phyloP scores from a whole-genome alignment of 169 alveolate species.

The Neospora caninum region DNA sequence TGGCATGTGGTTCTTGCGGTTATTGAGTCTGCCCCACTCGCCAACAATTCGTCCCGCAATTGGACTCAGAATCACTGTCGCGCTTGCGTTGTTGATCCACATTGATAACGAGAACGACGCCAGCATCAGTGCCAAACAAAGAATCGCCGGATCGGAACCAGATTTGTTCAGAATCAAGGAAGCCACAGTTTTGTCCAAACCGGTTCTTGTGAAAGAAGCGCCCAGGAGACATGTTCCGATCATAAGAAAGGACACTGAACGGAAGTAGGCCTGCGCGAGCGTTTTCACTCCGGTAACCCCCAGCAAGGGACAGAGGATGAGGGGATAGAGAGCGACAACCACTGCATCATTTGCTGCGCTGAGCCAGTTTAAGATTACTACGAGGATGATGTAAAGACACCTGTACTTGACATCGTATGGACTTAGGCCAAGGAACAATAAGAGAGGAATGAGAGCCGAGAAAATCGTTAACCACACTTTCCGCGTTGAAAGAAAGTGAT shows the following conservation, averaged over 20 bases:
- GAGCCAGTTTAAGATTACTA: conserved; percentile 49
- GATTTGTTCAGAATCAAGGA: background rate
- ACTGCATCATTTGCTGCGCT: conserved; percentile 46
- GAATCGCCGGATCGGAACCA: conserved; percentile 34
- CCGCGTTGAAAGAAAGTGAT: background rate
- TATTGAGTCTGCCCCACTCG: conserved; percentile 5
- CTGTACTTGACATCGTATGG: conserved; percentile 2
- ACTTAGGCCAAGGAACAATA: conserved; percentile 11
- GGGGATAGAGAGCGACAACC: conserved; percentile 38
- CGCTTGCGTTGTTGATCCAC: conserved; percentile 53
- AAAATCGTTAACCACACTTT: conserved; percentile 13
- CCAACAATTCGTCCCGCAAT: background rate
- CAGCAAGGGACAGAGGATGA: conserved; percentile 41
- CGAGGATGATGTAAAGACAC: conserved; percentile 45
- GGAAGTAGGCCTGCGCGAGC: conserved; percentile 47
- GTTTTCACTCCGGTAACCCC: conserved; percentile 19
- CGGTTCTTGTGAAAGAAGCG: conserved; percentile 42
- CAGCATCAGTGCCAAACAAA: conserved; percentile 46
- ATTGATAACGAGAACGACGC: conserved; percentile 21
- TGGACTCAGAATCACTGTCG: conserved; percentile 51
- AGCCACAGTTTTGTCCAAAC: conserved; percentile 22
- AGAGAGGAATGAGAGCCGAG: conserved; percentile 10
- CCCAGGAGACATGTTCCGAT: conserved; percentile 56
- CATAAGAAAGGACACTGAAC: conserved; percentile 45
- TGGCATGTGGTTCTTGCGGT: background rate